Evolutionary conservation across 768 basidiomycete genomes (phyloP), one percentile per base, ranked within the genome.

Genomic region (Lepiota subincarnata): DNA sequence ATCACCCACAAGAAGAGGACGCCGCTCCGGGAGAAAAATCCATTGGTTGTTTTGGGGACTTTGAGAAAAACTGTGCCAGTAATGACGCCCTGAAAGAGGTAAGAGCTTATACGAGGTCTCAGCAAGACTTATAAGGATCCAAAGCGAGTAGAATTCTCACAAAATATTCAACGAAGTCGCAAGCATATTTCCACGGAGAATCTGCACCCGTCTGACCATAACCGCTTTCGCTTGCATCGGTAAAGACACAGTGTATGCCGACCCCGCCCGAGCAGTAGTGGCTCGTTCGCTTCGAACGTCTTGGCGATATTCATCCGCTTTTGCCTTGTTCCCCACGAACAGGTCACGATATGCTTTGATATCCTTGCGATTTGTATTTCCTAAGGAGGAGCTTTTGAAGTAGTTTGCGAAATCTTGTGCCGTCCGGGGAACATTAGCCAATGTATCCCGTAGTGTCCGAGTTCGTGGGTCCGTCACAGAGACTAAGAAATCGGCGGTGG

Each of bases 1-100:
- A 8, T 2, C 10, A 69, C 80, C 26, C 64, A 85, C 79, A 90
- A 89, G 77, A 87, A 91, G 16, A 92, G 71, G 19, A 86, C 74
- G 68, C 89, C 84, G 36, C 87, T 88, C n/a, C 89, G 80, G n/a
- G 85, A 83, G 73, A 87, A 90, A 63, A 79, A 85, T 12, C 80
- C 81, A 11, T 72, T 66, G 0, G 88, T 87, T 6, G 71, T 69
- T n/a, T 79, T 70, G 0, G 79, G 73, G 26, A 82, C 67, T 10
- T 76, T 70, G 53, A 81, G 72, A 73, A 87, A 92, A 22, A 87
- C 77, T 0, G 80, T 82, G 22, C 87, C 87, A 47, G 84, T 75
- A 58, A 78, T 74, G 10, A 76, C 50, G 24, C 68, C 71, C 57
- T 79, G 75, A 57, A 82, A 70, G 34, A 82, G 59, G 63, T 81